Base-by-base conservation (phyloP, 305 asterid genomes). In the Caryopteris hybrid region DNA sequence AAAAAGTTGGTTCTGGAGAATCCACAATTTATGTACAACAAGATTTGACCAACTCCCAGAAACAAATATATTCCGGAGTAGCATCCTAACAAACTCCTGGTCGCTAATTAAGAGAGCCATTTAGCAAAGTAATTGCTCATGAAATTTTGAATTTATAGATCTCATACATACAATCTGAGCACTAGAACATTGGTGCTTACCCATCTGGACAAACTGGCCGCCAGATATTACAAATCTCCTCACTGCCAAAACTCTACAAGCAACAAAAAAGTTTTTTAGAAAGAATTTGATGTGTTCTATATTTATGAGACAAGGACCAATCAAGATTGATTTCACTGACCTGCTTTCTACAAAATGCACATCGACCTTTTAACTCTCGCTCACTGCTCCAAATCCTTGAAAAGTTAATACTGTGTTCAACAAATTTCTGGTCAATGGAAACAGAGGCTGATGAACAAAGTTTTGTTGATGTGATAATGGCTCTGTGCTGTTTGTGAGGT, bases 361-460 rank as follows among this genome's bases (percentile, higher is more conserved):
- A 89, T 52, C 96, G 97, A 16, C 94, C 85, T 85, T 84, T 91
- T 13, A 83, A 73, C 77, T 94, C 94, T 74, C 69, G 93, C 67
- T 91, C 99, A 61, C 97, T 89, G 81, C 88, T 89, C 99, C 99
- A 94, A 66, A 94, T 83, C 87, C 85, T 89, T 4, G 88, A 76
- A 78, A 94, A 94, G 74, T 81, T 89, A 79, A 94, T 59, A 76
- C 83, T 72, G 71, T 85, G 99, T 64, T 84, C 73, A 18, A 81
- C 82, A 78, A 85, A 81, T 78, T 74, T 94, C 43, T 76, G 76
- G 39, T 80, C 88, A 71, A 33, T 79, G 43, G 97, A 79, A 65
- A 55, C 72, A 72, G 92, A 74, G 71, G 82, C 79, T 23, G 88
- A 81, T 48, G 88, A 79, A 80, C 95, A 79, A 27, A 78, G 64